Conservation (phyloP, 805 yeast genomes). For the Starmerella sirachaensis region DNA sequence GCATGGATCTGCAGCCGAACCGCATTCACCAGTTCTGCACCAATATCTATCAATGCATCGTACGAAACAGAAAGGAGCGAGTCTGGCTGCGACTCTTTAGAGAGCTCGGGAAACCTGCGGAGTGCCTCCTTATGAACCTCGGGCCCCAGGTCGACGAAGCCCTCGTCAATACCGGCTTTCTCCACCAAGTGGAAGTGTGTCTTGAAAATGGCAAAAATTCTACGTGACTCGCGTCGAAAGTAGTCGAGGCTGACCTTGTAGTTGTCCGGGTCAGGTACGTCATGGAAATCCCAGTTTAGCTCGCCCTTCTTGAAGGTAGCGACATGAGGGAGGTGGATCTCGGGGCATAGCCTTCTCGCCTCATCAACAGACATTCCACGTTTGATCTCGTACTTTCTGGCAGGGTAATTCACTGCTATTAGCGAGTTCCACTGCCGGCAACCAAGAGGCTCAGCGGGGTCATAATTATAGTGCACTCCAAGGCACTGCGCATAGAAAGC, state of each 20-base stretch:
- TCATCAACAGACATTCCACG: constrained; percentile 61
- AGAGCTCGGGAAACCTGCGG: constrained; percentile 35
- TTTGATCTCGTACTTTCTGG: constrained; percentile 68
- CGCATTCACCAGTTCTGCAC: constrained; percentile 44
- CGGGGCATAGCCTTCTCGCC: constrained; percentile 68
- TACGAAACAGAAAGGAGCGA: constrained; percentile 60
- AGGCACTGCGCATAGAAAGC: constrained; percentile 96
- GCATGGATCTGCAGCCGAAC: constrained; percentile 43
- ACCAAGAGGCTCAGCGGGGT: constrained; percentile 68
- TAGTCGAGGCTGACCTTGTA: constrained; percentile 88
- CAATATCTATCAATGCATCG: constrained; percentile 58
- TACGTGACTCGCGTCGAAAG: constrained; percentile 75
- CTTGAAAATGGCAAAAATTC: constrained; percentile 55
- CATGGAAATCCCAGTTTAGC: constrained; percentile 63
- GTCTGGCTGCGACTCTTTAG: constrained; percentile 25
- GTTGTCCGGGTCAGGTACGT: constrained; percentile 40
- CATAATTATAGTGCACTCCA: constrained; percentile 55
- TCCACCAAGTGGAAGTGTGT: constrained; percentile 58
- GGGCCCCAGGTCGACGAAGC: constrained; percentile 73
- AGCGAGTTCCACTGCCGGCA: constrained; percentile 88
- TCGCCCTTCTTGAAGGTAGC: constrained; percentile 88
- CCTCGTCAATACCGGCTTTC: constrained; percentile 93
- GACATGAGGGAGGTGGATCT: constrained; percentile 71
- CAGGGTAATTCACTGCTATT: constrained; percentile 76
- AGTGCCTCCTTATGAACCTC: constrained; percentile 37